Evolutionary conservation across 257 asterid genomes (phyloP), one percentile per base, ranked within the genome.

Genomic region (Nicotiana paniculata): DNA sequence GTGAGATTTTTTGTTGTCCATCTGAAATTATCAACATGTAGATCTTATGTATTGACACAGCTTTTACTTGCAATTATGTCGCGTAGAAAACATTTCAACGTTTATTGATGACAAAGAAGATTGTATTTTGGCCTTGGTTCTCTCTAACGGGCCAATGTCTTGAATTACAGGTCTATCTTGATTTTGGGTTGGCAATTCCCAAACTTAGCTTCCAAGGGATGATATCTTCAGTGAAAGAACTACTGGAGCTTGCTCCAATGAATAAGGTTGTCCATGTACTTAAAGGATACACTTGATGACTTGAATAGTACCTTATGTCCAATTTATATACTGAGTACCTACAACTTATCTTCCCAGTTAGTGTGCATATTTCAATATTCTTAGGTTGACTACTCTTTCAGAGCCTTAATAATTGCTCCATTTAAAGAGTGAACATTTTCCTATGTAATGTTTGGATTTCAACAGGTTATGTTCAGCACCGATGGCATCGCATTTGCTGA

Each of bases 381-480:
- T 57, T 79, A 48, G 62, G 62, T 1, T 54, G 33, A 58, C 0
- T 21, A 6, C 59, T 79, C 61, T 61, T 61, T 64, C 55, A 61
- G 70, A 79, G 43, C 2, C 17, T 58, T 1, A 59, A 12, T 37
- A 39, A 61, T 61, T 13, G 0, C 58, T 39, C 37, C 24, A 6
- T 61, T 0, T 79, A 6, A 58, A 11, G 12, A 61, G 26, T 3
- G 74, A 59, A 26, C 15, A 48, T 13, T 61, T 61, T 79, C 37
- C 37, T 12, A 61, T 46, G 13, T 61, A 9, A 79, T 61, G 72
- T 79, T 28, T 39, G 39, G 3, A 79, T 79, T 62, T 83, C 85
- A 82, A 86, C 95, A 96, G 99, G 92, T 96, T 89, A 96, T 96
- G 98, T 96, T 96, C 91, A 96, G 99, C 86, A 94, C 94, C 30